A percentile compares a stretch with the other conserved stretches of the same genome.
Evolutionary conservation across 306 rosid species (phyloP).

Genomic region (Geum urbanum): DNA sequence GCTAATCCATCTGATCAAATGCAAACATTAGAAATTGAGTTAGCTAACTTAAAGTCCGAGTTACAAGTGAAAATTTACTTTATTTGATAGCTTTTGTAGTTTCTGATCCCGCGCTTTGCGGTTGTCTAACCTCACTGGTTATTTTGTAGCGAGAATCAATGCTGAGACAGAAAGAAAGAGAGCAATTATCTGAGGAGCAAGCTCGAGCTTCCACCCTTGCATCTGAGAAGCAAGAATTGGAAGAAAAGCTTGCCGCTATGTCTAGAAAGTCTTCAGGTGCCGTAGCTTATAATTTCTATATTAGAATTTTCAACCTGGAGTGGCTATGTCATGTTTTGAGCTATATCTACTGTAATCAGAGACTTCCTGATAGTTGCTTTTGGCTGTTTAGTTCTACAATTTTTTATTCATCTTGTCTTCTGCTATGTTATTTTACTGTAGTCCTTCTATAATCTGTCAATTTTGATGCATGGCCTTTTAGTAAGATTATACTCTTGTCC

Average conservation of each 20-base stretch:
- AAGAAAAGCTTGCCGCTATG: conserved; percentile 57
- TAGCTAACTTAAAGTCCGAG: conserved; percentile 58
- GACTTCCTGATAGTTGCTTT: background rate
- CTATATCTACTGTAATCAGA: background rate
- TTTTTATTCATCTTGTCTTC: background rate
- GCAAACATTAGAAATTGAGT: conserved; percentile 68
- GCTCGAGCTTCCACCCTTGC: conserved; percentile 42
- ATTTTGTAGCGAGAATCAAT: conserved; percentile 54
- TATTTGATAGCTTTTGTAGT: conserved; percentile 20
- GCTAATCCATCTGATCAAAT: conserved; percentile 55
- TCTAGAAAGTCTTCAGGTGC: conserved; percentile 57
- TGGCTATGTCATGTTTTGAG: background rate
- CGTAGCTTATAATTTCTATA: background rate
- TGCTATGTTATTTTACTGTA: background rate
- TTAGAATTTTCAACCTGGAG: background rate
- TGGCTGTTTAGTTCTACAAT: background rate
- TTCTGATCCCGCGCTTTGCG: conserved; percentile 14
- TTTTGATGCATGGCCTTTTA: conserved; percentile 9
- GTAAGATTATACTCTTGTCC: background rate
- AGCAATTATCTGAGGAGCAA: conserved; percentile 64
- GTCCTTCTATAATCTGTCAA: conserved; percentile 12
- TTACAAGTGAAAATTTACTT: conserved; percentile 44
- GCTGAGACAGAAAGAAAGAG: conserved; percentile 81
- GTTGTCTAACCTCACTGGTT: conserved; percentile 26
- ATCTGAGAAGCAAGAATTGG: conserved; percentile 79